A percentile compares a stretch with the other conserved stretches of the same genome.
These are phyloP conservation scores for Bipolaris bicolor DNA, from an alignment of 2,329 filamentous ascomycete species.

Conservation along the genomic window DNA sequence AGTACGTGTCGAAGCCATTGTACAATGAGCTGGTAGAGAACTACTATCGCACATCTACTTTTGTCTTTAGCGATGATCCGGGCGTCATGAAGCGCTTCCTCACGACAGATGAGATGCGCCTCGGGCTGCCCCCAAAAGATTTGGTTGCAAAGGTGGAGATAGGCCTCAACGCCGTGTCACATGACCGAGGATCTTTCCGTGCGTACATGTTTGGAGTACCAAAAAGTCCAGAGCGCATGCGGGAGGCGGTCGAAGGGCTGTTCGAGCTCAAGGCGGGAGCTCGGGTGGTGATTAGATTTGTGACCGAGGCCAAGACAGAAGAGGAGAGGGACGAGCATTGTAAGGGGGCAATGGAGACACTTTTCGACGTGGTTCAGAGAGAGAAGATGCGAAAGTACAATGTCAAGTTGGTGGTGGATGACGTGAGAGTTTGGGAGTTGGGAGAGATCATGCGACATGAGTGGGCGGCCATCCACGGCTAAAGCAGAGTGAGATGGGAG, in stretches of 20 bases:
- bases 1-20: slow-evolving; percentile 13
- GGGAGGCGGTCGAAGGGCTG: slow-evolving; percentile 21
- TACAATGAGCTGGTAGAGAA: slow-evolving; percentile 24
- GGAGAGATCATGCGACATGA: slow-evolving; percentile 8
- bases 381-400: slow-evolving; percentile 15
- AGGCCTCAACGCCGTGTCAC: slow-evolving; percentile 22
- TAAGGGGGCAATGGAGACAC: slow-evolving; percentile 8
- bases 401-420: slow-evolving; percentile 25
- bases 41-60: slow-evolving; percentile 28
- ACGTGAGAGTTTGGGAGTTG: slow-evolving; percentile 14
- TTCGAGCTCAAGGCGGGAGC: slow-evolving; percentile 22
- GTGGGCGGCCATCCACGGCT: slow-evolving; percentile 12
- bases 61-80: slow-evolving; percentile 25
- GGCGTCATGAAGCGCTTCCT: slow-evolving; percentile 26
- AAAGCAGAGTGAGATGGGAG: background rate
- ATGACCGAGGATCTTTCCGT: slow-evolving; percentile 26
- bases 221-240: slow-evolving; percentile 23
- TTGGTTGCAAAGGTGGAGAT: slow-evolving; percentile 23
- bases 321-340: slow-evolving; percentile 20
- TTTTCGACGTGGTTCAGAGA: slow-evolving; percentile 15
- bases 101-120: slow-evolving; percentile 19
- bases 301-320: slow-evolving; percentile 18
- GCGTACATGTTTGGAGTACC: slow-evolving; percentile 29
- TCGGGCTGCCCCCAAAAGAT: slow-evolving; percentile 16
- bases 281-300: slow-evolving; percentile 21